phyloP scores from a whole-genome alignment of 176 grass and related monocot species.

The Musa schizocarpa region DNA sequence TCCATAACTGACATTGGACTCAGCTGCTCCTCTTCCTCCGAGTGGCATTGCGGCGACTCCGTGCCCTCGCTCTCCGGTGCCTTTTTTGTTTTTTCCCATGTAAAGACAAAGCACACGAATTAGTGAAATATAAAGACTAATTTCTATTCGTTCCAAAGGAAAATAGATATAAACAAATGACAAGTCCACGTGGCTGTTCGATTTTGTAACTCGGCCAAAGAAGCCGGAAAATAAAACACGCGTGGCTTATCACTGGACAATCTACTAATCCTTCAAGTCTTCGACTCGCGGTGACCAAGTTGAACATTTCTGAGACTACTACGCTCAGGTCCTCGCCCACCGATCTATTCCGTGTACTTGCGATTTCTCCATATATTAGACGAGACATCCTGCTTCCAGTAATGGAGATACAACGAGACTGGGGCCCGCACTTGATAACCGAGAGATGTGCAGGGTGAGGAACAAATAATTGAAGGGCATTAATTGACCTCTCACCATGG shows the following conservation, averaged over 20 bases:
- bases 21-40: conserved; percentile 24
- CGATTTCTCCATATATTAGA: neutral
- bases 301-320: too few relatives aligned
- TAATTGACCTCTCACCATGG: neutral
- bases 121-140: conserved; percentile 4
- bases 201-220: neutral
- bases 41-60: neutral
- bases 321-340: neutral
- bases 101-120: neutral
- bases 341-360: neutral
- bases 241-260: neutral
- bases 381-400: neutral
- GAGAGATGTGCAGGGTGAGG: neutral
- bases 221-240: conserved; percentile 1
- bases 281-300: too few relatives aligned
- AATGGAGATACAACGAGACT: neutral
- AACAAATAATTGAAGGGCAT: neutral
- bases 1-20: conserved; percentile 82
- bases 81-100: neutral
- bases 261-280: too few relatives aligned
- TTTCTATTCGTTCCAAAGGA: neutral
- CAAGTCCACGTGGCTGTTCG: too few relatives aligned
- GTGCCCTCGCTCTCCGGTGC: neutral
- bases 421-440: neutral
- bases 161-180: neutral